These are phyloP conservation scores for Arbutus unedo DNA, from an alignment of 148 eudicot species.

Conservation along the genomic window DNA sequence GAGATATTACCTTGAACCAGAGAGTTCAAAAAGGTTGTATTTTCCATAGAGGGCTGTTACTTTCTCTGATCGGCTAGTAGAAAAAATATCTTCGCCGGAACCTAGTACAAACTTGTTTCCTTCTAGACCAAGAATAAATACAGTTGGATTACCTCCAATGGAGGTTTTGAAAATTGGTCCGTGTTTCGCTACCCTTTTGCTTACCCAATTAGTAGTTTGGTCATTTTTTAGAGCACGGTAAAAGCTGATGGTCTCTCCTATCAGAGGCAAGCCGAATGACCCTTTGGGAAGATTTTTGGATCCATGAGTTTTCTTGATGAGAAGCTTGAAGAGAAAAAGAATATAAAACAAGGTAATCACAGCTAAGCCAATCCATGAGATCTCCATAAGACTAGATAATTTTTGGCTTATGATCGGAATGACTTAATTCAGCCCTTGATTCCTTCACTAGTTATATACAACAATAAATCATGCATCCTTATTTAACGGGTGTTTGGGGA, in stretches of 20 bases:
- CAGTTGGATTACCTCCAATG: constrained; percentile 6
- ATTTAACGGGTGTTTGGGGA: too few species aligned
- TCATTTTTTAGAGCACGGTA: constrained; percentile 19
- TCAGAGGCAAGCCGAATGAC: constrained; percentile 21
- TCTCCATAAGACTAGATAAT: background rate
- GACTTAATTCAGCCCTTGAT: too few species aligned
- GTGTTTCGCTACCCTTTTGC: constrained; percentile 15
- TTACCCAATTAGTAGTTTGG: constrained; percentile 12
- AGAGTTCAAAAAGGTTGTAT: constrained; percentile 10
- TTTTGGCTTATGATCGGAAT: too few species aligned
- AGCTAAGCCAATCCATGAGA: constrained; percentile 14
- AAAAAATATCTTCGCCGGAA: constrained; percentile 10
- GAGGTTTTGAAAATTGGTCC: constrained; percentile 21
- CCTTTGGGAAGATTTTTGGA: constrained; percentile 20
- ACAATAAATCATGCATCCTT: too few species aligned
- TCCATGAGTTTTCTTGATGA: background rate
- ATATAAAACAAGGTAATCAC: constrained; percentile 9
- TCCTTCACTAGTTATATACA: too few species aligned
- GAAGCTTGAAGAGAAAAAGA: constrained; percentile 11
- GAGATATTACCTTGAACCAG: constrained; percentile 14
- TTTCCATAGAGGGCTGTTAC: background rate
- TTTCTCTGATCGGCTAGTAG: constrained; percentile 15
- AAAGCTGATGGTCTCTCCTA: constrained; percentile 27
- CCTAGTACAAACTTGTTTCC: constrained; percentile 19
- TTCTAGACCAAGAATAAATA: constrained; percentile 2